These are phyloP conservation scores for Diaporthe amygdali DNA, from an alignment of 2,329 filamentous ascomycete genomes.

Conservation along the genomic window DNA sequence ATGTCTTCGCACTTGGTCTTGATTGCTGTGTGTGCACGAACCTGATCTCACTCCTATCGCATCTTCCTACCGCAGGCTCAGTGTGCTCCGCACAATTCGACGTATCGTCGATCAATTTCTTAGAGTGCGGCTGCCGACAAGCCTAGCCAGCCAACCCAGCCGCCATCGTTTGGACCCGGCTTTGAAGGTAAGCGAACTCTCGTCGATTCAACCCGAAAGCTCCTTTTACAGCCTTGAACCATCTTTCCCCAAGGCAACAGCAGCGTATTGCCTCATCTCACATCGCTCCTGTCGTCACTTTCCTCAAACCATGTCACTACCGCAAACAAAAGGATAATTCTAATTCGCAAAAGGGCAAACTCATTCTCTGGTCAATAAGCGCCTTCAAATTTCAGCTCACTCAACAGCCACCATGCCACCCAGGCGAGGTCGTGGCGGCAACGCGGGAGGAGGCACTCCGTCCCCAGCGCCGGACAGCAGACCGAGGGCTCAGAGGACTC, in stretches of 20 bases:
- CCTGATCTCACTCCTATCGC: background rate
- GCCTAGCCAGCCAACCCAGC: background rate
- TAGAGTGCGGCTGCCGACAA: background rate
- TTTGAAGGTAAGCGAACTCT: background rate
- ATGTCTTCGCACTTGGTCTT: background rate
- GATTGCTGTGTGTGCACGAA: background rate
- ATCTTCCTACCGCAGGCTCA: background rate
- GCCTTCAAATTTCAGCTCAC: background rate
- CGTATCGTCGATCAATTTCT: background rate
- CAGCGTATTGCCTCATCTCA: background rate
- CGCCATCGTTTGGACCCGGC: background rate
- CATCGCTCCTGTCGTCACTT: background rate
- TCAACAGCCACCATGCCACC: slow-evolving; percentile 23
- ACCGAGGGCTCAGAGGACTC: slow-evolving; percentile 11
- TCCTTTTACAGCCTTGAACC: background rate
- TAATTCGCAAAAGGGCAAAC: background rate
- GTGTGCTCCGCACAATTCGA: background rate
- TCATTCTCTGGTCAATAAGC: background rate
- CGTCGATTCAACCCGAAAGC: background rate
- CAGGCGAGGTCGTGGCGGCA: slow-evolving; percentile 14
- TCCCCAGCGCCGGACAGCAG: background rate
- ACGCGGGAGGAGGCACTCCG: background rate
- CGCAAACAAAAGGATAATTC: background rate
- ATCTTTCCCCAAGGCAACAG: background rate
- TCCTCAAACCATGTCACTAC: background rate